Evolutionary conservation across 805 yeast species (phyloP).

Genomic region (Metschnikowia peoriensis): DNA sequence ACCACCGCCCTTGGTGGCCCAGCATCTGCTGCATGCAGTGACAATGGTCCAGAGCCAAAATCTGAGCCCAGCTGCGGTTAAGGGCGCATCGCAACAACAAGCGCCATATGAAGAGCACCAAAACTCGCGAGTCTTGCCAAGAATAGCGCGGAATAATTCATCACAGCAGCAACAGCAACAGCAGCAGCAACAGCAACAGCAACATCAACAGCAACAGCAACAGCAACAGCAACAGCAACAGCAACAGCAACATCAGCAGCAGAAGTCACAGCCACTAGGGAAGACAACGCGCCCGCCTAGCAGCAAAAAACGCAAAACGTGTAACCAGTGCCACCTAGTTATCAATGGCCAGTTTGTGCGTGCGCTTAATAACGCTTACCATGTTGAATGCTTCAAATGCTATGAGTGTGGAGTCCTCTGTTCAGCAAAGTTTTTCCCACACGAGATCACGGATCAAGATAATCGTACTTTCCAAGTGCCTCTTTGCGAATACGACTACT

Average conservation of each 20-base stretch:
- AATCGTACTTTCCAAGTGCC: constrained; percentile 30
- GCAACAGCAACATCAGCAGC: constrained; percentile 1
- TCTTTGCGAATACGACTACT: constrained; percentile 90
- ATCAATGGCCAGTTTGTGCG: constrained; percentile 74
- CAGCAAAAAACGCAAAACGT: constrained; percentile 25
- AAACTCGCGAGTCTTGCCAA: background rate
- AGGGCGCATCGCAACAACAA: background rate
- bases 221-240: background rate
- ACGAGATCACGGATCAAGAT: constrained; percentile 37
- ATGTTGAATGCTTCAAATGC: constrained; percentile 85
- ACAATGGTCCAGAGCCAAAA: constrained; percentile 3
- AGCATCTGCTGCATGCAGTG: constrained; percentile 6
- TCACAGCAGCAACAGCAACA: background rate
- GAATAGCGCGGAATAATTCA: too few relatives aligned
- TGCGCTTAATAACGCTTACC: constrained; percentile 77
- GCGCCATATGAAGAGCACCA: background rate
- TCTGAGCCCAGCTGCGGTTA: background rate
- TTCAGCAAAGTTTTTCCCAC: constrained; percentile 86
- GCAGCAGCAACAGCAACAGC: background rate
- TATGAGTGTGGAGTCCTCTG: constrained; percentile 80
- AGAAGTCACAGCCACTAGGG: background rate
- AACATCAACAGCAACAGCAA: background rate
- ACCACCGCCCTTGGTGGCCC: constrained; percentile 4
- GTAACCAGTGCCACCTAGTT: constrained; percentile 36
- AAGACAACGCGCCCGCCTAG: background rate